Conservation (phyloP, 306 rosid genomes). For the Lablab purpureus region DNA sequence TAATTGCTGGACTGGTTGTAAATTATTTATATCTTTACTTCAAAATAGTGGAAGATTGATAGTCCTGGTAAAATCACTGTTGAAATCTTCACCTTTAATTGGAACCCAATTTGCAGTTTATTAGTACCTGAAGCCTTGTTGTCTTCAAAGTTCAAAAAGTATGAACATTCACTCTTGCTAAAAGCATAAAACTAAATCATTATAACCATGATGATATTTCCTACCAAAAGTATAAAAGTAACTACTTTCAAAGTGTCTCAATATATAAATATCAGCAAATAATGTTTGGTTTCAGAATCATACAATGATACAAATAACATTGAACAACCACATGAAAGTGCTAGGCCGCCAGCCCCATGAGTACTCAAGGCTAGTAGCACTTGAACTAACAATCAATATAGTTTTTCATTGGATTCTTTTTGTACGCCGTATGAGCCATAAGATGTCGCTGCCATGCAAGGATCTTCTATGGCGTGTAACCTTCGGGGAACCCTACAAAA, state of each 20-base stretch:
- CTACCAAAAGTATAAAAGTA: constrained; percentile 12
- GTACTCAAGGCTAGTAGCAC: not conserved
- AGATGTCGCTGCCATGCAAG: constrained; percentile 63
- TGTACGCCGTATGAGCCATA: constrained; percentile 62
- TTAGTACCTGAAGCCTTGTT: constrained; percentile 12
- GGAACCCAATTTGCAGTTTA: not conserved
- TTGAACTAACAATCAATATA: not conserved
- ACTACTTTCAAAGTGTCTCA: constrained; percentile 25
- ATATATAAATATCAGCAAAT: constrained; percentile 3
- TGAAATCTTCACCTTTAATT: constrained; percentile 12
- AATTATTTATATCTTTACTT: constrained; percentile 31
- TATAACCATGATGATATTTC: constrained; percentile 16
- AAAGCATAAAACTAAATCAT: not conserved
- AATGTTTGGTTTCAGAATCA: constrained; percentile 21
- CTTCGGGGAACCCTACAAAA: constrained; percentile 63
- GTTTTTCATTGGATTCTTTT: constrained; percentile 50
- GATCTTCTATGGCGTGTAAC: constrained; percentile 64
- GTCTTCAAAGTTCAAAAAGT: not conserved
- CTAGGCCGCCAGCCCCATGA: not conserved
- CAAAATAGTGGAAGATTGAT: constrained; percentile 38
- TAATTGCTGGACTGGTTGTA: constrained; percentile 34
- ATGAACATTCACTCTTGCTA: not conserved
- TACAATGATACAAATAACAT: constrained; percentile 22
- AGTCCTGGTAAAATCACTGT: constrained; percentile 23
- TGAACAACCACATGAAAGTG: not conserved